Base-by-base conservation (phyloP, 805 yeast genomes). In the Metschnikowia chrysomelidarum region DNA sequence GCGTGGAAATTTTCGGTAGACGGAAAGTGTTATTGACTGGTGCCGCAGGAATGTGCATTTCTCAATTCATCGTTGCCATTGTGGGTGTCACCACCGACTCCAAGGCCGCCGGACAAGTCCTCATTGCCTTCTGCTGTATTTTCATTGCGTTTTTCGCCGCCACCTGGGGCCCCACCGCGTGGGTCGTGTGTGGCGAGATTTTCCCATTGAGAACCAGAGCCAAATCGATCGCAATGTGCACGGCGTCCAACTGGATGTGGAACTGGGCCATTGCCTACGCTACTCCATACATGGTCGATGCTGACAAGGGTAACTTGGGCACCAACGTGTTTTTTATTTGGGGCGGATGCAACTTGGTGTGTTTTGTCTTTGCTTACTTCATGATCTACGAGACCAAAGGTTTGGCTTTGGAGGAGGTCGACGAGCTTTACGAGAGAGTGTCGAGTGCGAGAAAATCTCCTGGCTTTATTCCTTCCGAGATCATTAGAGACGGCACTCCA, bases 1-100 rank as follows among this genome's bases (percentile, higher is more conserved):
- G 71, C 62, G 80, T 50, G 25, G 87, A 80, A 51, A 56, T 58
- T 23, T 53, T 75, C n/a, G n/a, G n/a, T n/a, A n/a, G n/a, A n/a
- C n/a, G n/a, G n/a, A n/a, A n/a, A n/a, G n/a, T n/a, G n/a, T 62
- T 82, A 59, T 54, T 81, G 38, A 56, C 57, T 40, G 91, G 88
- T 42, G 77, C 85, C 23, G 58, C 69, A 19, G 75, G 77, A 42
- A 80, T 80, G 85, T 63, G 73, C 46, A 55, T 67, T 22, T 78
- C 79, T 50, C 79, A 68, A 56, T 62, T 67, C 46, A 53, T 71
- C 36, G 69, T 69, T 34, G 75, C 68, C 24, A n/a, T n/a, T n/a
- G n/a, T n/a, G n/a, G n/a, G n/a, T n/a, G n/a, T n/a, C n/a, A n/a
- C n/a, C n/a, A n/a, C n/a, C n/a, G n/a, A n/a, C n/a, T n/a, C n/a